Conservation (phyloP, 306 rosid species). For the Abrus pulchellus region DNA sequence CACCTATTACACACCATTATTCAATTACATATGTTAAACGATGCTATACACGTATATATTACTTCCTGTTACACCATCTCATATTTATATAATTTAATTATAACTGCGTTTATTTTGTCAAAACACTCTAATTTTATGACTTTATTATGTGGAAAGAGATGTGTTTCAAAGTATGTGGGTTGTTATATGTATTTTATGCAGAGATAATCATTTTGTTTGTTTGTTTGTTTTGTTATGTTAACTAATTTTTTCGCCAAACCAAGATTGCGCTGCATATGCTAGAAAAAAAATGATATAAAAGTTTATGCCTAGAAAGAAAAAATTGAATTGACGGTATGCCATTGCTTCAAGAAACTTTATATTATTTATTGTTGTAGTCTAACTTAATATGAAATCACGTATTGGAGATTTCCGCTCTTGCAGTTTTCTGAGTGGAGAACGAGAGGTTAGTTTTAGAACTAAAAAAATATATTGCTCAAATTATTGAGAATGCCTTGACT, state of each 20-base stretch:
- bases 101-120: neutral
- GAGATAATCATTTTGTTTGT: neutral
- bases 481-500: constrained; percentile 35
- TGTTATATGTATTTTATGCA: neutral
- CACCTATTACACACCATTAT: neutral
- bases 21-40: neutral
- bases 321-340: no score
- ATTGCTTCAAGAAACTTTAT: no score
- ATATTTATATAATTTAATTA: neutral
- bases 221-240: neutral
- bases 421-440: neutral
- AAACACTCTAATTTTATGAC: neutral
- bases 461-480: neutral
- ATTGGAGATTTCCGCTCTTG: neutral
- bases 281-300: neutral
- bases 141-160: neutral
- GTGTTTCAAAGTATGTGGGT: neutral
- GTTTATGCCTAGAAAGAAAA: no score
- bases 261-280: neutral
- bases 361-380: neutral
- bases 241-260: neutral
- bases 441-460: constrained; percentile 12
- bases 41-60: neutral
- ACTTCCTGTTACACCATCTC: neutral
- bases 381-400: neutral